These are phyloP conservation scores for Thinopyrum obtusiflorum DNA, from an alignment of 202 grass and related monocot genomes.

Conservation along the genomic window DNA sequence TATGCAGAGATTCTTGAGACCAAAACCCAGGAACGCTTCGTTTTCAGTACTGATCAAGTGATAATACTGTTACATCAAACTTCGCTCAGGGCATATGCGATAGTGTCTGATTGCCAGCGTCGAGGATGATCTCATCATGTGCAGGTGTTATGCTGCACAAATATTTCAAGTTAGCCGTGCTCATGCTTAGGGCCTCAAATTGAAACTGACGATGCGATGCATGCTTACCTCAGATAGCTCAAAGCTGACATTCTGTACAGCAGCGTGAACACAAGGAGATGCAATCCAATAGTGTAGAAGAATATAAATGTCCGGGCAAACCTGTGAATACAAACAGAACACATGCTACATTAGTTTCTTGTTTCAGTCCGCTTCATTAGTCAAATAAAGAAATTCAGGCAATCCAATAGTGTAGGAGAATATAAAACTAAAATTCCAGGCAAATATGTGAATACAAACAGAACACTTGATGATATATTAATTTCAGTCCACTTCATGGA, in stretches of 20 bases:
- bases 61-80: conserved; percentile 18
- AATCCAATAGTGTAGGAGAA: conserved; percentile 96
- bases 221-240: conserved; percentile 83
- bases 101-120: conserved; percentile 78
- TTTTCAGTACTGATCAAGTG: conserved; percentile 22
- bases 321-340: conserved; percentile 44
- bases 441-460: conserved; percentile 62
- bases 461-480: conserved; percentile 11
- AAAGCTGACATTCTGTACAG: conserved; percentile 98
- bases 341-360: conserved; percentile 18
- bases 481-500: not conserved
- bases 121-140: conserved; percentile 69
- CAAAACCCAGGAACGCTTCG: conserved; percentile 18
- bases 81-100: conserved; percentile 39
- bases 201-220: conserved; percentile 12
- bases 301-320: conserved; percentile 97
- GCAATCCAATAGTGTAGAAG: conserved; percentile 97
- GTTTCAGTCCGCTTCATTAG: not conserved
- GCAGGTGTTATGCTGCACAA: conserved; percentile 56
- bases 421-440: conserved; percentile 85
- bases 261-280: conserved; percentile 97
- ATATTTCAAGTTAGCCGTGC: conserved; percentile 18
- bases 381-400: conserved; percentile 24
- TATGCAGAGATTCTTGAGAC: conserved; percentile 30
- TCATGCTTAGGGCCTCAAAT: not conserved